Conservation (phyloP, 73 alveolate species). For the Urostyla sp. region DNA sequence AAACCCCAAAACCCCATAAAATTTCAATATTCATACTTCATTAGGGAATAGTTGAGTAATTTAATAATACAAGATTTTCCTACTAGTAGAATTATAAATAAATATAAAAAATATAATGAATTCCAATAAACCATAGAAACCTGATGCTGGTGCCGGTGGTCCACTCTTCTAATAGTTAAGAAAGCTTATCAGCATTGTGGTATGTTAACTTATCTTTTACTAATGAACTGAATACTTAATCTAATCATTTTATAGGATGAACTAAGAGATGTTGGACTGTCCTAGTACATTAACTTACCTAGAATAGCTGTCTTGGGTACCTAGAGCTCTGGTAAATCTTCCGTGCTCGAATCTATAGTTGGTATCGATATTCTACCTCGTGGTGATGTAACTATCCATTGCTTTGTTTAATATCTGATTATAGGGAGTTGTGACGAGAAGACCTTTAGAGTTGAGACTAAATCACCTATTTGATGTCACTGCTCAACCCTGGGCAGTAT, state of each 20-base stretch:
- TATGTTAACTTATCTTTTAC: conserved; percentile 17
- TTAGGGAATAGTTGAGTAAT: too few species aligned
- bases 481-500: conserved; percentile 94
- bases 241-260: conserved; percentile 78
- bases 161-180: conserved; percentile 71
- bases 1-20: too few species aligned
- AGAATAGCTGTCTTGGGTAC: conserved; percentile 93
- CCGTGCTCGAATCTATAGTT: conserved; percentile 97
- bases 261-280: conserved; percentile 97
- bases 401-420: neutral
- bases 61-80: too few species aligned
- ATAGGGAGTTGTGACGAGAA: conserved; percentile 90
- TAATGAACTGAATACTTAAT: neutral
- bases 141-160: conserved; percentile 67
- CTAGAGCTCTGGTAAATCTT: conserved; percentile 91
- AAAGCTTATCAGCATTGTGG: conserved; percentile 78
- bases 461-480: conserved; percentile 60
- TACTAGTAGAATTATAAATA: too few species aligned
- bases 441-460: conserved; percentile 89
- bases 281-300: conserved; percentile 96
- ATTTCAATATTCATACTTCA: too few species aligned
- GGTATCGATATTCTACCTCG: conserved; percentile 99
- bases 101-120: too few species aligned
- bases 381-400: conserved; percentile 72
- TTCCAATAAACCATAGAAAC: too few species aligned